Evolutionary conservation across 2,329 filamentous ascomycete species (phyloP).

Genomic region (Aspergillus sp.): DNA sequence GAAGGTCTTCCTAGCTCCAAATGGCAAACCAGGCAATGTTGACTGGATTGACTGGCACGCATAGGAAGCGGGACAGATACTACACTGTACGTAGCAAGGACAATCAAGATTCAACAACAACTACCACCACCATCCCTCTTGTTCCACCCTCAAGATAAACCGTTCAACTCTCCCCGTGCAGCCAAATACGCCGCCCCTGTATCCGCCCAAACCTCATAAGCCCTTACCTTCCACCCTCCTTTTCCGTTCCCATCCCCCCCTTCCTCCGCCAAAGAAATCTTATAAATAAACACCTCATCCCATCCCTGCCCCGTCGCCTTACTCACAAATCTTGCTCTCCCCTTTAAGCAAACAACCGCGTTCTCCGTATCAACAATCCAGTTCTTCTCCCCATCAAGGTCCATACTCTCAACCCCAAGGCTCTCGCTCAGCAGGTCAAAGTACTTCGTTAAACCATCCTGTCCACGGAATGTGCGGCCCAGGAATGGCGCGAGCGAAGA

Average conservation of each 20-base stretch:
- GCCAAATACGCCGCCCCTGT: constrained; percentile 46
- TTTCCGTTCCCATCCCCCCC: not conserved
- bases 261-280: constrained; percentile 36
- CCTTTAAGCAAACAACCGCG: constrained; percentile 34
- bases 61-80: not conserved
- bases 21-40: constrained; percentile 47
- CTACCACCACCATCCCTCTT: not conserved
- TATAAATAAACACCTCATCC: constrained; percentile 44
- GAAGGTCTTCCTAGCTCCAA: constrained; percentile 50
- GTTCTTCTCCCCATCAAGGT: constrained; percentile 33
- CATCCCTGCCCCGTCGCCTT: constrained; percentile 37
- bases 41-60: constrained; percentile 49
- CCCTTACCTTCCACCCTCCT: constrained; percentile 32
- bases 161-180: constrained; percentile 20
- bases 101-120: not conserved
- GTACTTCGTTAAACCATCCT: constrained; percentile 35
- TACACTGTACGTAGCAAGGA: not conserved
- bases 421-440: constrained; percentile 33
- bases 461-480: constrained; percentile 41
- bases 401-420: constrained; percentile 37
- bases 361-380: constrained; percentile 40
- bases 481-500: constrained; percentile 42
- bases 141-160: not conserved
- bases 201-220: constrained; percentile 47
- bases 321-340: constrained; percentile 35